Evolutionary conservation across 2,329 filamentous ascomycete species (phyloP).

Genomic region (Paraconiothyrium brasiliense): DNA sequence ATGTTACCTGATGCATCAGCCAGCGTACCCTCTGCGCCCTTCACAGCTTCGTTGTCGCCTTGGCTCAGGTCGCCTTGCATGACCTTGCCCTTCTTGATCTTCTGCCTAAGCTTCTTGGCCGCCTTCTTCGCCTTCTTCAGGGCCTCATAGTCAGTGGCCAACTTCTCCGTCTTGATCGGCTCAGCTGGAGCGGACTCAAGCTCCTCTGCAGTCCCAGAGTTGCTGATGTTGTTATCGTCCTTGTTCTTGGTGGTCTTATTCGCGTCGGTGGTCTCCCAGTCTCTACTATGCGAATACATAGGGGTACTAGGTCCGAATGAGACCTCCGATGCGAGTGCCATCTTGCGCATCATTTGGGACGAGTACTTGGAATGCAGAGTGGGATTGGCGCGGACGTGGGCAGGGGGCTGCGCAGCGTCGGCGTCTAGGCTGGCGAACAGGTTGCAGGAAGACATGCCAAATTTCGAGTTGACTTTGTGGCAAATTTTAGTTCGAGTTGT

Average conservation of each 20-base stretch:
- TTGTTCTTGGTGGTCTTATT: not conserved
- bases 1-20: not conserved
- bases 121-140: not conserved
- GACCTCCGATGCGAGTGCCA: not conserved
- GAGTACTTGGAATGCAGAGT: not conserved
- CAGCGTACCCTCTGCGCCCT: not conserved
- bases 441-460: not conserved
- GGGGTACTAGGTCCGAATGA: not conserved
- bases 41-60: not conserved
- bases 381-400: not conserved
- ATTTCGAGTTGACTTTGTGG: not conserved
- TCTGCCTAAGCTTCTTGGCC: not conserved
- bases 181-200: not conserved
- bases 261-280: too few relatives aligned
- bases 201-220: not conserved
- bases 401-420: not conserved
- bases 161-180: not conserved
- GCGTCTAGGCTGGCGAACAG: not conserved
- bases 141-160: not conserved
- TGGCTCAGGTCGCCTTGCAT: not conserved
- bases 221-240: not conserved
- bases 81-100: not conserved
- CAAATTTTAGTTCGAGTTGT: too few relatives aligned
- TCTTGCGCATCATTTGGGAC: not conserved
- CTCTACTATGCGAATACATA: too few relatives aligned